Percentiles rank a stretch among this genome's conserved stretches.
Evolutionary conservation across 2,329 filamentous ascomycete species (phyloP).

Genomic region (Colletotrichum tamarilloi): DNA sequence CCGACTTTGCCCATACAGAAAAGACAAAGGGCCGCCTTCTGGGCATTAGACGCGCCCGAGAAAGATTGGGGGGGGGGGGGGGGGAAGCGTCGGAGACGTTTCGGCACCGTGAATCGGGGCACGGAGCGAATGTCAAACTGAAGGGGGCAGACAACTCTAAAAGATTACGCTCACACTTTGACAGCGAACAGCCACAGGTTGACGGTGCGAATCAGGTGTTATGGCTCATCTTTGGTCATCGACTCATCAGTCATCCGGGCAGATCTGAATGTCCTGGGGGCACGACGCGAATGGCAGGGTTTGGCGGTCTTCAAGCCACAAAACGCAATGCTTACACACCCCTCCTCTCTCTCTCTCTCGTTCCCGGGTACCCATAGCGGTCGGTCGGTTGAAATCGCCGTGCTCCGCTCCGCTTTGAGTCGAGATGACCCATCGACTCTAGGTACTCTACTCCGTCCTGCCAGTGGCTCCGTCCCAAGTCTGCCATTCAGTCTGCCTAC

Average conservation of each 20-base stretch:
- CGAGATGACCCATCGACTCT: conserved; percentile 6
- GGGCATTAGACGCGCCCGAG: conserved; percentile 1
- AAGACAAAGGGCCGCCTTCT: conserved; percentile 4
- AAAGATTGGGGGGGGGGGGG: not conserved
- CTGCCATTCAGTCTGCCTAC: conserved; percentile 1
- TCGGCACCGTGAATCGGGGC: conserved; percentile 26
- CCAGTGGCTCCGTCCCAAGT: not conserved
- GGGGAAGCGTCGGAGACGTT: conserved; percentile 4
- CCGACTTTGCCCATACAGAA: conserved; percentile 21
- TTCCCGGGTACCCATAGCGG: no score
- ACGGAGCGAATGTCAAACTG: not conserved
- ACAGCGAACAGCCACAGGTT: not conserved
- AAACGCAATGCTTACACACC: not conserved
- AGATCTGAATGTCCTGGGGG: not conserved
- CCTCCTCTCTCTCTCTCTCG: no score
- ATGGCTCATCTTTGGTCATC: conserved; percentile 29
- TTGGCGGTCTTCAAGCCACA: not conserved
- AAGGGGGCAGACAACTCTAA: conserved; percentile 9
- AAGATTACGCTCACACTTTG: not conserved
- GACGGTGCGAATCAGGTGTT: not conserved
- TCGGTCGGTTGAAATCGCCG: not conserved
- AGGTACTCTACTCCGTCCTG: not conserved
- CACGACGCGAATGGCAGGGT: not conserved
- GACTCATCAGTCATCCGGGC: conserved; percentile 10
- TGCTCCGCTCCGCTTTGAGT: conserved; percentile 1